Evolutionary conservation across 2,329 filamentous ascomycete species (phyloP), one percentile per base, ranked within the genome.

Genomic region (Monosporascus sp.): DNA sequence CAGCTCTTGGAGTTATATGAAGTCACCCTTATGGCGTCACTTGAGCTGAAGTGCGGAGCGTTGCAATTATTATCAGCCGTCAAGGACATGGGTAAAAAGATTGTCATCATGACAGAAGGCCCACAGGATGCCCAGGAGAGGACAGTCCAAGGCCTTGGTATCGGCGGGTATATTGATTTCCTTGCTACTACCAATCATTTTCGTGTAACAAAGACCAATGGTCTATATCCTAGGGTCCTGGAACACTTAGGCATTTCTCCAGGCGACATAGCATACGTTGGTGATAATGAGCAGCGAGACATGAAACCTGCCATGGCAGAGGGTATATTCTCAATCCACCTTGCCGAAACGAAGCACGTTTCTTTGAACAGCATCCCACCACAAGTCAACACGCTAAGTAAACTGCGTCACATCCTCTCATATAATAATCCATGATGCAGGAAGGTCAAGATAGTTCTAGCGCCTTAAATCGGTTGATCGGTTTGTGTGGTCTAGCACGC

Each of bases 111-210:
- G 1, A 78, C 75, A 0, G 75, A 79, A 56, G 75, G 75, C 0
- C 76, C 74, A 0, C 68, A 73, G 39, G 76, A 78, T 60, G 70
- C 74, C 2, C 75, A 79, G 51, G 65, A 73, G 55, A 70, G 74
- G 60, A 75, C 75, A 0, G 43, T 76, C 1, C 47, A 59, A 15
- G 57, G 65, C n/a, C 60, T 75, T 0, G 62, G 63, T 1, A 59
- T 70, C 9, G 52, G 47, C 0, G 31, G 45, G 4, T 57, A 66
- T 48, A 49, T 70, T 9, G 64, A 70, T 43, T 63, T 64, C n/a
- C 56, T 70, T 0, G 64, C 62, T 4, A 70, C 66, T 0, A 67
- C 66, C 3, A 70, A 68, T 31, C 54, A 44, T 5, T 70, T 70
- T 31, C 48, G 58, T 2, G 56, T 63, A 1, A 53, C 65, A 22